Percentiles rank a stretch among this genome's conserved stretches.
These are phyloP conservation scores for Talaromyces trachyspermus DNA, from an alignment of 495 filamentous ascomycete genomes.

Conservation along the genomic window DNA sequence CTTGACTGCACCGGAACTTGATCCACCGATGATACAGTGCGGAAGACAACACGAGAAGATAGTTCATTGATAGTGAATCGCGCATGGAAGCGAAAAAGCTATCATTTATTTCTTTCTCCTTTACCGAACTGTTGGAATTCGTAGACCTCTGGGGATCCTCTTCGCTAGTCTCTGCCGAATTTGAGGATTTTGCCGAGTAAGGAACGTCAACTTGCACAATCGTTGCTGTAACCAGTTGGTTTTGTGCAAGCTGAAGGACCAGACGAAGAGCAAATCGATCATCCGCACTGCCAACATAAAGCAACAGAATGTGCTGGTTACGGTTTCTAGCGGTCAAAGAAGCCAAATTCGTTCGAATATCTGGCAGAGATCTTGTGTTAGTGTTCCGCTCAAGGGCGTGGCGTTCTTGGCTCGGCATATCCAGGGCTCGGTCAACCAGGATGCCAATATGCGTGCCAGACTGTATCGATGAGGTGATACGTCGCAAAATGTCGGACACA, in stretches of 20 bases:
- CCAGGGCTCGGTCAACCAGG: conserved; percentile 68
- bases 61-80: conserved; percentile 54
- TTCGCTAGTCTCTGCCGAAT: conserved; percentile 1
- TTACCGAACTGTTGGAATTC: background rate
- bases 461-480: conserved; percentile 41
- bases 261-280: conserved; percentile 75
- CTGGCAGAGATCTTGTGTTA: conserved; percentile 54
- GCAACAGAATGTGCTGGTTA: conserved; percentile 79
- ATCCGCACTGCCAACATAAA: conserved; percentile 80
- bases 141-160: no score
- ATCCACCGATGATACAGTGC: conserved; percentile 20
- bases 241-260: conserved; percentile 72
- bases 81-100: conserved; percentile 56
- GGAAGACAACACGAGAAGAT: conserved; percentile 54
- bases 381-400: conserved; percentile 36
- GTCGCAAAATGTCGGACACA: conserved; percentile 42
- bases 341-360: conserved; percentile 29
- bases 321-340: conserved; percentile 48
- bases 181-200: background rate
- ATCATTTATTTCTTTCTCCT: conserved; percentile 34
- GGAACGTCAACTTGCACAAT: conserved; percentile 22
- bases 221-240: conserved; percentile 54
- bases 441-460: conserved; percentile 63
- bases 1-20: conserved; percentile 17
- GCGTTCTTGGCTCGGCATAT: conserved; percentile 33